phyloP scores from a whole-genome alignment of 2,329 filamentous ascomycete genomes.

The Pseudogymnoascus sp. region DNA sequence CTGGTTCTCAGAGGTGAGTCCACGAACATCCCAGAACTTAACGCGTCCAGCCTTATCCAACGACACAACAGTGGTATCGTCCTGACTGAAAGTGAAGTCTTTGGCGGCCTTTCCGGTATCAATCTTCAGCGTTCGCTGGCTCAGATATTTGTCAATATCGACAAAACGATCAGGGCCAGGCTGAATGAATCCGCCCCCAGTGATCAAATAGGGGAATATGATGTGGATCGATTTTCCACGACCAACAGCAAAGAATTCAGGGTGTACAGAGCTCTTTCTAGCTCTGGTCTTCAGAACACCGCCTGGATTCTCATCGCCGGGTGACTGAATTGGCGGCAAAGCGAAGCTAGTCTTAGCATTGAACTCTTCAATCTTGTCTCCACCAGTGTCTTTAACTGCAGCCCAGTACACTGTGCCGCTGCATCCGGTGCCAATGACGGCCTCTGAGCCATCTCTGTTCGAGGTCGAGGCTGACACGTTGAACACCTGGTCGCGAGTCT shows the following conservation, averaged over 20 bases:
- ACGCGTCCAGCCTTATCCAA: slow-evolving; percentile 93
- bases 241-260: slow-evolving; percentile 90
- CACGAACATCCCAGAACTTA: slow-evolving; percentile 96
- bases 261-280: slow-evolving; percentile 78
- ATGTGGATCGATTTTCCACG: slow-evolving; percentile 95
- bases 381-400: slow-evolving; percentile 65
- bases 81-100: slow-evolving; percentile 95
- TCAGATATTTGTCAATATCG: slow-evolving; percentile 79
- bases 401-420: slow-evolving; percentile 98
- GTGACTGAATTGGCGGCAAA: slow-evolving; percentile 74
- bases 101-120: slow-evolving; percentile 97
- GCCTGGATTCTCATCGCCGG: slow-evolving; percentile 84
- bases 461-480: slow-evolving; percentile 78
- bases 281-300: slow-evolving; percentile 94
- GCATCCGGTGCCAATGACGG: slow-evolving; percentile 84
- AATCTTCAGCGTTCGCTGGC: slow-evolving; percentile 83
- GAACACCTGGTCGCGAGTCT: slow-evolving; percentile 89
- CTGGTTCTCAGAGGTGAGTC: slow-evolving; percentile 49
- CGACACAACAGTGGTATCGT: slow-evolving; percentile 88
- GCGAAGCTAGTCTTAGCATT: slow-evolving; percentile 77
- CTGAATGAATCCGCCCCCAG: slow-evolving; percentile 56
- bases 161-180: slow-evolving; percentile 59
- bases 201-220: slow-evolving; percentile 59
- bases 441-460: slow-evolving; percentile 57
- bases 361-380: slow-evolving; percentile 70